phyloP scores from a whole-genome alignment of 257 asterid genomes.

The Schizonepeta tenuifolia region DNA sequence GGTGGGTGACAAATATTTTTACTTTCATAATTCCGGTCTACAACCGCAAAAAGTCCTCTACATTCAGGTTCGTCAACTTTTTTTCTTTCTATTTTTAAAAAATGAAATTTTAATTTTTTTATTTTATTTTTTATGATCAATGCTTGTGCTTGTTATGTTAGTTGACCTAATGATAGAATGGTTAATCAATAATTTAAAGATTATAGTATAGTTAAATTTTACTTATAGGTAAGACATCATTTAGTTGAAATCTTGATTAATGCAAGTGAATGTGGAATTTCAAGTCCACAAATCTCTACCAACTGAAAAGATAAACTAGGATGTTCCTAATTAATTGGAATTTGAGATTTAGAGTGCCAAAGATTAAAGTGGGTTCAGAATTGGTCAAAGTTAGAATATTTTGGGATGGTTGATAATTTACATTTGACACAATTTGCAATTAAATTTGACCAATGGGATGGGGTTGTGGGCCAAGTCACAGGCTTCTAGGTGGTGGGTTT shows the following conservation, averaged over 20 bases:
- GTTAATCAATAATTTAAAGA: too few species aligned
- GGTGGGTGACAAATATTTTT: slow-evolving; percentile 78
- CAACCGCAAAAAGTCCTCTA: slow-evolving; percentile 93
- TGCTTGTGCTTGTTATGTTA: too few species aligned
- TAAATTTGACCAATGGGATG: background rate
- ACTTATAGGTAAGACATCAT: too few species aligned
- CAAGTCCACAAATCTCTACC: background rate
- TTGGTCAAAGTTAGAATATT: background rate
- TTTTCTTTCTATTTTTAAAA: background rate
- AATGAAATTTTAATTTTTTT: too few species aligned
- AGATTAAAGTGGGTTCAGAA: background rate
- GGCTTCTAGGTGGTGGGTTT: background rate
- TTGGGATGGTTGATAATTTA: background rate
- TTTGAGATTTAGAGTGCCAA: too few species aligned
- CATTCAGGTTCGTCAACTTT: slow-evolving; percentile 59
- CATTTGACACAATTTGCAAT: background rate
- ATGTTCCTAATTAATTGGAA: background rate
- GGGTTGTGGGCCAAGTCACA: background rate
- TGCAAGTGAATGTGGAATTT: background rate
- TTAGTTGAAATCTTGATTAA: too few species aligned
- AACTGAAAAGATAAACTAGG: background rate
- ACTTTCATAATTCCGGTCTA: slow-evolving; percentile 83
- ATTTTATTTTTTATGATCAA: background rate
- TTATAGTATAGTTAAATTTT: too few species aligned
- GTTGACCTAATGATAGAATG: too few species aligned